These are phyloP conservation scores for Haplosporangium sp. DNA, from an alignment of 371 early-diverging fungal genomes.

Conservation along the genomic window DNA sequence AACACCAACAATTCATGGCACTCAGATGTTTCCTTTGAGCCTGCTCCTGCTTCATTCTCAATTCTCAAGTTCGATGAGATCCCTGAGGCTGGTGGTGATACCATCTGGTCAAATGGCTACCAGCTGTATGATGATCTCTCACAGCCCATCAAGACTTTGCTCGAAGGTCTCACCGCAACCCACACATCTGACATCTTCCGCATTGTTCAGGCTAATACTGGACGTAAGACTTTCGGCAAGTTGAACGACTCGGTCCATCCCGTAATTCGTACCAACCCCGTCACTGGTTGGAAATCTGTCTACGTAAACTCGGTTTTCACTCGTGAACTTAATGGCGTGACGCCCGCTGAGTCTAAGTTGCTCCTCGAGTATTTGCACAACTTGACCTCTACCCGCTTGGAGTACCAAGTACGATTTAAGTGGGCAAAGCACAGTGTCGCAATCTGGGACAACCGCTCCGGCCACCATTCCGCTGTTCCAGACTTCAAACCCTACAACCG, in stretches of 20 bases:
- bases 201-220: conserved; percentile 54
- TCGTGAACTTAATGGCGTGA: conserved; percentile 65
- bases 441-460: conserved; percentile 75
- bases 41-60: conserved; percentile 67
- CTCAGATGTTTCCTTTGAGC: conserved; percentile 72
- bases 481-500: conserved; percentile 63
- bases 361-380: conserved; percentile 66
- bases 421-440: conserved; percentile 74
- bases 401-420: conserved; percentile 74
- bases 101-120: conserved; percentile 69
- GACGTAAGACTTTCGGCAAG: conserved; percentile 60
- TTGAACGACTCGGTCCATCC: conserved; percentile 64
- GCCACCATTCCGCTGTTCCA: conserved; percentile 67
- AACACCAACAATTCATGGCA: conserved; percentile 65
- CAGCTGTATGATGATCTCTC: conserved; percentile 71
- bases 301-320: conserved; percentile 75
- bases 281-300: conserved; percentile 77
- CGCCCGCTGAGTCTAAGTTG: conserved; percentile 65
- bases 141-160: conserved; percentile 62
- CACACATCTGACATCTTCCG: conserved; percentile 67
- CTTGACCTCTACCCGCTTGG: conserved; percentile 63
- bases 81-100: conserved; percentile 73
- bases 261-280: conserved; percentile 75
- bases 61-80: conserved; percentile 64
- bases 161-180: conserved; percentile 73